Conservation (phyloP, 2,329 filamentous ascomycete genomes). For the Dactylellina leptospora region DNA sequence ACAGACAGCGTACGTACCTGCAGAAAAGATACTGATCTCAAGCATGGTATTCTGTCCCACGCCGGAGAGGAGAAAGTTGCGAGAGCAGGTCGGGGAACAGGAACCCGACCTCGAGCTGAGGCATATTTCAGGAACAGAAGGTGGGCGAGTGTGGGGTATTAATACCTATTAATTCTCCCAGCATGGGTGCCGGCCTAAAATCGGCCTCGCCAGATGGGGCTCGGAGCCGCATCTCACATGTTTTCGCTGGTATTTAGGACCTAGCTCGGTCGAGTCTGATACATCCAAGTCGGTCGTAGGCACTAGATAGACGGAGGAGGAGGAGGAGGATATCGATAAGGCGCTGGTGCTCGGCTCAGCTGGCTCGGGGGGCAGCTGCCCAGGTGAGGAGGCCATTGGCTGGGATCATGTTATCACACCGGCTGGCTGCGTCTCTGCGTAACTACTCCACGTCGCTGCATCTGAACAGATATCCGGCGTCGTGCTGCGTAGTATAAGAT, state of each 20-base stretch:
- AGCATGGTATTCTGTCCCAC: conserved; percentile 1
- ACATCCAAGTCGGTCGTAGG: too few relatives aligned
- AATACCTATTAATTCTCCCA: not conserved
- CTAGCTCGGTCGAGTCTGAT: too few relatives aligned
- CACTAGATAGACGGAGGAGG: too few relatives aligned
- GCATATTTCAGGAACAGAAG: conserved; percentile 39
- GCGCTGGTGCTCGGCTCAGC: not conserved
- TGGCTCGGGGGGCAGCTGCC: conserved; percentile 3
- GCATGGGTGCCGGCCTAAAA: conserved; percentile 12
- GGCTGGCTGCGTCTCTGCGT: not conserved
- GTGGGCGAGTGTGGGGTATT: conserved; percentile 18
- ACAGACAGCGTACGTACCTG: conserved; percentile 6
- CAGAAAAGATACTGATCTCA: conserved; percentile 1
- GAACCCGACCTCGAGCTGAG: conserved; percentile 20
- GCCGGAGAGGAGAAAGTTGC: not conserved
- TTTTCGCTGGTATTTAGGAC: too few relatives aligned
- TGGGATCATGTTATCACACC: conserved; percentile 12
- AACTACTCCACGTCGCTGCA: not conserved
- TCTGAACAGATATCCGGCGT: not conserved
- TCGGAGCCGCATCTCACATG: not conserved
- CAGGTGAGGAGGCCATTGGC: not conserved
- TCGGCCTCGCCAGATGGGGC: conserved; percentile 5
- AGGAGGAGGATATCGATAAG: conserved; percentile 18
- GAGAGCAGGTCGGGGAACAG: conserved; percentile 4
- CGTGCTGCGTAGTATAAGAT: too few relatives aligned